phyloP scores from a whole-genome alignment of 306 rosid genomes.

The Trifolium pratense region DNA sequence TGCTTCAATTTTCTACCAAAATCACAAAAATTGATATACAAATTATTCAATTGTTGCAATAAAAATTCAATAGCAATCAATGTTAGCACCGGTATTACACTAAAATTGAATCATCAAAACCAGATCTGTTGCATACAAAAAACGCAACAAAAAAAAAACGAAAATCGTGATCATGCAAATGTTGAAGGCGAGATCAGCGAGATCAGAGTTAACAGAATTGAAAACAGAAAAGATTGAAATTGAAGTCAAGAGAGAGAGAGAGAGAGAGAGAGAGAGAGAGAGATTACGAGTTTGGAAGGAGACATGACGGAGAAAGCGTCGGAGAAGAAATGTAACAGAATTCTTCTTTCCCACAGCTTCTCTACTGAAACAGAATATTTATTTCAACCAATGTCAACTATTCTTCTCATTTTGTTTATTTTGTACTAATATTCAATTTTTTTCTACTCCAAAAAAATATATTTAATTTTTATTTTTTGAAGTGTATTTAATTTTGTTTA shows the following conservation, averaged over 20 bases:
- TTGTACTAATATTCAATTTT: no score
- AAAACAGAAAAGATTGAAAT: slow-evolving; percentile 5
- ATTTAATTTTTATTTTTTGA: neutral
- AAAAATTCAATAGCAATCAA: neutral
- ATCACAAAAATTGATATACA: neutral
- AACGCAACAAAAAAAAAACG: neutral
- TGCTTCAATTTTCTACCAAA: slow-evolving; percentile 11
- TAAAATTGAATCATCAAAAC: slow-evolving; percentile 1
- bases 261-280: neutral
- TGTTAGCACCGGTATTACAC: neutral
- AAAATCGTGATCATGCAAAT: slow-evolving; percentile 6
- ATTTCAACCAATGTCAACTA: slow-evolving; percentile 12
- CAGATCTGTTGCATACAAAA: slow-evolving; percentile 18
- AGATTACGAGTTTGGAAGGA: slow-evolving; percentile 39
- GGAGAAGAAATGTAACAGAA: slow-evolving; percentile 26
- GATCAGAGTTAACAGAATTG: slow-evolving; percentile 25
- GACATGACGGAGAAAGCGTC: slow-evolving; percentile 39
- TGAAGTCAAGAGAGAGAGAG: slow-evolving; percentile 27
- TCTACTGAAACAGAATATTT: neutral
- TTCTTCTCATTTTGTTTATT: neutral
- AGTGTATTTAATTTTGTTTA: no score
- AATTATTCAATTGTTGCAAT: slow-evolving; percentile 2
- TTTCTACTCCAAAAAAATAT: no score
- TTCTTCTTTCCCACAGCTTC: neutral
- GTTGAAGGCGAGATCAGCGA: slow-evolving; percentile 8